Evolutionary conservation across 2,329 filamentous ascomycete genomes (phyloP), one percentile per base, ranked within the genome.

Genomic region (Fusarium goolgardi): DNA sequence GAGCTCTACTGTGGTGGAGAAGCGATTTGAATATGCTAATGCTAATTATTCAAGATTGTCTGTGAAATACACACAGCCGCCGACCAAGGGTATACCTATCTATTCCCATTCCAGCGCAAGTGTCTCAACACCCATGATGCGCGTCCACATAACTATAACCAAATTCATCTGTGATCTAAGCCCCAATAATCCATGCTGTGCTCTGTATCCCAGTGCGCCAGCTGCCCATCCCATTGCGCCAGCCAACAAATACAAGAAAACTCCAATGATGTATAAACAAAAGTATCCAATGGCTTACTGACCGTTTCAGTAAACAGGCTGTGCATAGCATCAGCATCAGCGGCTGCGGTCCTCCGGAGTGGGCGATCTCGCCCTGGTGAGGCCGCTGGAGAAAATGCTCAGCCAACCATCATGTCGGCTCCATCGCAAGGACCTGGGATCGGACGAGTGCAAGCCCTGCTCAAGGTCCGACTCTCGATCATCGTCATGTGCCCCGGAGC

Each of bases 381-480:
- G 57, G 46, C 71, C 77, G 55, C 70, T 73, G 13, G 80, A 79
- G n/a, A 83, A 71, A 34, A 79, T 60, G 45, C 73, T 74, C 15
- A 83, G 67, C 80, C 81, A 82, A 34, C 77, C 75, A 13, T 80
- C 77, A 4, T 73, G 69, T 40, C 75, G 75, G 11, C 59, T 71
- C 49, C 67, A 56, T 43, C 64, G 62, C 4, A 71, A 52, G 9
- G 71, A 66, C 29, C 71, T 63, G 4, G 68, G 31, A 16, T 71
- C 73, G 16, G 70, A 54, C 1, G 71, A 59, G 16, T 65, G 61
- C 4, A 80, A 68, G 3, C 83, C 83, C 35, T 82, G 81, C 63
- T 85, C 84, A 4, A 83, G 70, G 52, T 85, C 83, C 2, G 75
- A 67, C 16, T 77, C 75, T 27, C 73, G 69, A 13, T 77, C 76